phyloP scores from a whole-genome alignment of 495 filamentous ascomycete genomes.

The Penicillium diatomitis region DNA sequence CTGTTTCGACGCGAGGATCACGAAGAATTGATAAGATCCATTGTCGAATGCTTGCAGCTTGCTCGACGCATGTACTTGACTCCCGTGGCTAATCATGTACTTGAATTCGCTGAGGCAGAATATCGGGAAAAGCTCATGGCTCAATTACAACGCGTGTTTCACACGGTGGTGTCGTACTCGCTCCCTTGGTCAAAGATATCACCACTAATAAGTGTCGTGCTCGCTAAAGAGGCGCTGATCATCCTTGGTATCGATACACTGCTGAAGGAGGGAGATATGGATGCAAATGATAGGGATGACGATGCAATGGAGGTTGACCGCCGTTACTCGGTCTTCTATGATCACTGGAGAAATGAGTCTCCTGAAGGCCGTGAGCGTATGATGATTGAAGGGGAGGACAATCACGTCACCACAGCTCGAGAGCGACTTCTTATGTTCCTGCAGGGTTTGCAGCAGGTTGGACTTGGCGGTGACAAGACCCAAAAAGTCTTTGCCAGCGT shows the following conservation, averaged over 20 bases:
- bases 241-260: constrained; percentile 48
- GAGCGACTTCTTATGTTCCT: constrained; percentile 48
- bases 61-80: constrained; percentile 37
- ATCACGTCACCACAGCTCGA: constrained; percentile 32
- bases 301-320: constrained; percentile 34
- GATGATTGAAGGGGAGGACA: constrained; percentile 31
- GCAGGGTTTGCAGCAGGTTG: constrained; percentile 57
- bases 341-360: constrained; percentile 25
- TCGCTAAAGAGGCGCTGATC: constrained; percentile 41
- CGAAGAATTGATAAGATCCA: constrained; percentile 25
- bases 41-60: constrained; percentile 35
- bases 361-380: constrained; percentile 20
- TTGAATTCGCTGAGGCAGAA: constrained; percentile 19
- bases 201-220: constrained; percentile 40
- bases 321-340: constrained; percentile 31
- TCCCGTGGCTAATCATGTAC: constrained; percentile 33
- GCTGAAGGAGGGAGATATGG: constrained; percentile 9
- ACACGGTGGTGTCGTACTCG: constrained; percentile 58
- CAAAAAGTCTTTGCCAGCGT: constrained; percentile 69
- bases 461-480: constrained; percentile 63
- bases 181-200: constrained; percentile 43
- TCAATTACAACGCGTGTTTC: constrained; percentile 50
- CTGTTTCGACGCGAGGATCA: constrained; percentile 1
- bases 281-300: constrained; percentile 4
- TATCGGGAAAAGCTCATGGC: constrained; percentile 30